Evolutionary conservation across 1,139 yeast species (phyloP).

Genomic region (Kurtzmaniella quercitrusa): DNA sequence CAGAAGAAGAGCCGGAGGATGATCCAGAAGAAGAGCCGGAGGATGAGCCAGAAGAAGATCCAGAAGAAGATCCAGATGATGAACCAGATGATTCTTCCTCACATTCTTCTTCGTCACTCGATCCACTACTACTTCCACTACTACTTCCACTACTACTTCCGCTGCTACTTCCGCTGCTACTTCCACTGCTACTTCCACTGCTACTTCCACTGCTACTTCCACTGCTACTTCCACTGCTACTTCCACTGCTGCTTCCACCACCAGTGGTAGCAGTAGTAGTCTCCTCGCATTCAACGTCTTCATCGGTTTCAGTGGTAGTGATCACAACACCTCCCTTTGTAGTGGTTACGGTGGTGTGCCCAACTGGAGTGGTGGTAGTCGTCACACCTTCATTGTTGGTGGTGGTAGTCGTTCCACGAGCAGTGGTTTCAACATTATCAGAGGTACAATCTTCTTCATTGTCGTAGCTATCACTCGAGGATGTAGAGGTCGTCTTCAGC

Average conservation of each 20-base stretch:
- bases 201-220: not conserved
- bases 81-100: conserved; percentile 7
- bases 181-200: conserved; percentile 1
- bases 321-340: not conserved
- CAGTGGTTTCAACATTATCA: conserved; percentile 8
- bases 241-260: not conserved
- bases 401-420: conserved; percentile 8
- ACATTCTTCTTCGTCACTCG: not conserved
- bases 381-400: conserved; percentile 1
- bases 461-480: conserved; percentile 11
- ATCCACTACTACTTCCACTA: conserved; percentile 1
- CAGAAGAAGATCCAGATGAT: conserved; percentile 10
- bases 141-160: not conserved
- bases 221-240: not conserved
- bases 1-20: not conserved
- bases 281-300: conserved; percentile 3
- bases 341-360: not conserved
- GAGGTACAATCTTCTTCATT: conserved; percentile 12
- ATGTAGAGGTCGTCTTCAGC: conserved; percentile 5
- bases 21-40: conserved; percentile 8
- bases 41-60: conserved; percentile 5
- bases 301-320: not conserved
- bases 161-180: not conserved
- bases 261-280: not conserved
- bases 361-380: not conserved